These are phyloP conservation scores for Cordyceps pruinosa DNA, from an alignment of 2,329 filamentous ascomycete species.

Conservation along the genomic window DNA sequence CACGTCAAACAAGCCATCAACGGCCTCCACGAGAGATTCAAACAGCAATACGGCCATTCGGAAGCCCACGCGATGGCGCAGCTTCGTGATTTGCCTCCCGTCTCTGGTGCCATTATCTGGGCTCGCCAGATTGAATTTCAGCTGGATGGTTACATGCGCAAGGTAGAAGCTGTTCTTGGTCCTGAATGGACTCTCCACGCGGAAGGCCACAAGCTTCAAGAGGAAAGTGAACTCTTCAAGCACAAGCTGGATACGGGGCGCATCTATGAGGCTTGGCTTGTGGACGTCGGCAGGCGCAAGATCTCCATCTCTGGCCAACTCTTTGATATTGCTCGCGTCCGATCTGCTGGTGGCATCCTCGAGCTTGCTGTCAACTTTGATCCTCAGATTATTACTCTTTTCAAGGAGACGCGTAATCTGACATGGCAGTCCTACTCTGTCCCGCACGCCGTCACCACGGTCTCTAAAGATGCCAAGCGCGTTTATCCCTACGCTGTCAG, in stretches of 20 bases:
- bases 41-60: conserved; percentile 96
- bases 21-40: conserved; percentile 90
- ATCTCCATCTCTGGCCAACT: conserved; percentile 88
- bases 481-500: conserved; percentile 98
- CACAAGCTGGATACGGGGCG: conserved; percentile 91
- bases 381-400: conserved; percentile 90
- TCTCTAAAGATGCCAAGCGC: conserved; percentile 96
- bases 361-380: conserved; percentile 96
- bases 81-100: conserved; percentile 87
- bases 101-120: conserved; percentile 96
- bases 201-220: conserved; percentile 88
- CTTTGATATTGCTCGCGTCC: conserved; percentile 81
- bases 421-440: conserved; percentile 93
- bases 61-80: conserved; percentile 98
- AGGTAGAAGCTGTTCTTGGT: conserved; percentile 96
- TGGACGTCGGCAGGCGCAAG: conserved; percentile 80
- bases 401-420: conserved; percentile 96
- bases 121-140: conserved; percentile 95
- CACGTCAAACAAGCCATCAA: conserved; percentile 96
- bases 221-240: conserved; percentile 87
- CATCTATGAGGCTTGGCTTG: conserved; percentile 93
- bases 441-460: conserved; percentile 88
- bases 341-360: conserved; percentile 81
- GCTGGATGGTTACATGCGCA: conserved; percentile 93
- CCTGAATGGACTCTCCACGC: conserved; percentile 91